Evolutionary conservation across 1,284 basidiomycete species (phyloP), one percentile per base, ranked within the genome.

Genomic region (Rhodotorula sp.): DNA sequence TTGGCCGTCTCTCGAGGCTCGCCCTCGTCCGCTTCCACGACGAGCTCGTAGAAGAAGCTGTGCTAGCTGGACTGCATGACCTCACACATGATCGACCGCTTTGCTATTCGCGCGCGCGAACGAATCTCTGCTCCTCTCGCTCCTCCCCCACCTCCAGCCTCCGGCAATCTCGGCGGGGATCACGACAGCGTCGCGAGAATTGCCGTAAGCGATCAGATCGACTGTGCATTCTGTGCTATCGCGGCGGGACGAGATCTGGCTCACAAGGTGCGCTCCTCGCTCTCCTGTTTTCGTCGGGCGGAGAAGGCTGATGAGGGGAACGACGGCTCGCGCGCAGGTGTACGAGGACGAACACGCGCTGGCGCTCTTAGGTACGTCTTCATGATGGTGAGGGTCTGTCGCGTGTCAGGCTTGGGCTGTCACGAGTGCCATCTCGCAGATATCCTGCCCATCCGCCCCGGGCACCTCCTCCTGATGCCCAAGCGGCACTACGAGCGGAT

Each of bases 391-490:
- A n/a, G n/a, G n/a, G n/a, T n/a, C n/a, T 19, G 10, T 46, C 44
- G 46, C 22, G 21, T 9, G 25, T 3, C 46, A 2, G 9, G 46
- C 12, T 21, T 25, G 21, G 21, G 21, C n/a, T 27, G 41, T 2
- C 41, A 25, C 41, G 27, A 54, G 66, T 64, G 51, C 5, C 44
- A 34, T 22, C 37, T 15, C 37, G 44, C 56, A 89, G 89, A 91
- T 81, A 90, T 91, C 67, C 81, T 89, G 53, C 90, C 90, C 3
- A 80, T 92, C 46, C 82, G 90, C 55, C 83, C 80, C 48, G 90
- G 89, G 0, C 89, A 90, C 80, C 85, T 86, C 5, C 85, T 91
- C 15, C 85, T 90, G 25, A 85, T 90, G 72, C 89, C 89, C 2
- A 90, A 89, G 77, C 78, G 80, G 19, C 89, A 90, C 75, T 85